Conservation (phyloP, 305 asterid species). For the Fraxinus dipetala region DNA sequence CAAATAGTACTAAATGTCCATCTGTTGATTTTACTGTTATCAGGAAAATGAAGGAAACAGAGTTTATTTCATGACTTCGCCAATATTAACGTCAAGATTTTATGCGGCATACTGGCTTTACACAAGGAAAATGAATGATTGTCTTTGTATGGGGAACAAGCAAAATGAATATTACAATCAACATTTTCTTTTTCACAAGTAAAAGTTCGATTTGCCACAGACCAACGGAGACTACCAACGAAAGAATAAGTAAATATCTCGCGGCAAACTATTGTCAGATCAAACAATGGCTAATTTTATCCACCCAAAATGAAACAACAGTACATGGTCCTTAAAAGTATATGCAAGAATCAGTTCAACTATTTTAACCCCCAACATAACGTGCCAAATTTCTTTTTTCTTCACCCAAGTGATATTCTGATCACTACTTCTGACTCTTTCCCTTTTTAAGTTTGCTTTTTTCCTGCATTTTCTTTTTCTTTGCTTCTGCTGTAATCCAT, state of each 20-base stretch:
- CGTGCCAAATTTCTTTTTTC: background rate
- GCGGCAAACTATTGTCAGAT: background rate
- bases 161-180: background rate
- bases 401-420: background rate
- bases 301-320: conserved; percentile 17
- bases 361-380: conserved; percentile 20
- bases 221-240: background rate
- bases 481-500: conserved; percentile 87
- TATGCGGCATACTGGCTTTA: background rate
- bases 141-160: background rate
- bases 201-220: background rate
- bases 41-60: conserved; percentile 1
- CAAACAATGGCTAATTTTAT: conserved; percentile 7
- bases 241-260: background rate
- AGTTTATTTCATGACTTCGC: background rate
- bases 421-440: conserved; percentile 48
- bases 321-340: conserved; percentile 9
- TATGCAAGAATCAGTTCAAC: conserved; percentile 28
- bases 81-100: background rate
- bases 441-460: conserved; percentile 69
- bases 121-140: background rate
- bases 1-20: background rate
- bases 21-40: background rate
- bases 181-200: background rate
- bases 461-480: conserved; percentile 90